Base-by-base conservation (phyloP, 768 basidiomycete genomes). In the Suillus brevipes region DNA sequence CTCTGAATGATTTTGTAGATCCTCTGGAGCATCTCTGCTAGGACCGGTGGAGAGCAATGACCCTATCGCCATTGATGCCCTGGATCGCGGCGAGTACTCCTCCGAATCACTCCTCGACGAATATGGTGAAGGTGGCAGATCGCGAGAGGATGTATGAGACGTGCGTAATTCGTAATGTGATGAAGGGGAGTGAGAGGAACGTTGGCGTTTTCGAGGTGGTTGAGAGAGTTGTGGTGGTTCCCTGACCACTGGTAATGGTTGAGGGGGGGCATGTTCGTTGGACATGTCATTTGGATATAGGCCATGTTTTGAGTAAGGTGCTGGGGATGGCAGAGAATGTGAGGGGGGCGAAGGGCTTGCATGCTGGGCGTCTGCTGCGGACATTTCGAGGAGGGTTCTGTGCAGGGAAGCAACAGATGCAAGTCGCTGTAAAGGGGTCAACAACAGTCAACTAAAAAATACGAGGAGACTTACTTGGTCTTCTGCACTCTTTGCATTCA, bases 401-500 rank as follows among this genome's bases (percentile, higher is more conserved):
- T 92, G 91, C 5, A 94, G 78, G 4, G 88, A 84, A 9, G 88
- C 86, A 47, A 89, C 72, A 49, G 91, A 86, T 18, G 92, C 89
- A 56, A 91, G 78, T 60, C 92, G 88, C 90, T 93, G 70, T 53
- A 36, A 66, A 43, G 59, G 63, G 61, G 53, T 63, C 60, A 64
- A 60, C 60, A 40, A 66, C 56, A 61, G 28, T 58, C 59, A 23
- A 47, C 1, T 4, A 34, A 20, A 20, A 63, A 31, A 50, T 34
- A 42, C 8, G 25, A 63, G 38, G 28, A 34, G 34, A 72, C 86
- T 49, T 68, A 93, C 94, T 85, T 97, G 91, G 74, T 97, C 95
- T 75, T 97, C 95, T 14, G 95, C 90, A 55, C 88, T 85, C 81
- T 97, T 97, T 72, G 95, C 94, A 66, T 91, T 94, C 59, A 97